phyloP scores from a whole-genome alignment of 169 alveolate genomes.

The Eimeria praecox region DNA sequence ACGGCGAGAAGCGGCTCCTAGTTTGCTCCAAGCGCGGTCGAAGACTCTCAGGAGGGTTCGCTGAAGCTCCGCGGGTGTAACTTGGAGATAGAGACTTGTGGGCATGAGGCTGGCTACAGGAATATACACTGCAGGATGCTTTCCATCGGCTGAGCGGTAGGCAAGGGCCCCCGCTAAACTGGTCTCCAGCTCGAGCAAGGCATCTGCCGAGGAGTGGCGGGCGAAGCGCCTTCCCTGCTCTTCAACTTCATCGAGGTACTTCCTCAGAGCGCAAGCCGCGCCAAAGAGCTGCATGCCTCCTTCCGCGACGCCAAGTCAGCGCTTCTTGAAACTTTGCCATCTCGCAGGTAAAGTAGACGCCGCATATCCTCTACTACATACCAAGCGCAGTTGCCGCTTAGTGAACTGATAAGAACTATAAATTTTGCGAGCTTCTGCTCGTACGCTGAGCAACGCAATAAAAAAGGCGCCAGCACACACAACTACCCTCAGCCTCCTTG shows the following conservation, averaged over 20 bases:
- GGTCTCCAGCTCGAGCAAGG: slow-evolving; percentile 43
- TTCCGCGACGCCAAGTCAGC: slow-evolving; percentile 25
- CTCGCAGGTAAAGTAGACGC: slow-evolving; percentile 48
- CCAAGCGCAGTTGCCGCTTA: slow-evolving; percentile 70
- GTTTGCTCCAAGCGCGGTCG: slow-evolving; percentile 28
- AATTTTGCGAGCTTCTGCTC: slow-evolving; percentile 42
- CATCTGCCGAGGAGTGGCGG: slow-evolving; percentile 13
- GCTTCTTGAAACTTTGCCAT: slow-evolving; percentile 51
- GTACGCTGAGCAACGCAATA: slow-evolving; percentile 60
- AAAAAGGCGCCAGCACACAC: not conserved
- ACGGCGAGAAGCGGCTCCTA: slow-evolving; percentile 31
- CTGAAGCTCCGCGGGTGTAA: slow-evolving; percentile 59
- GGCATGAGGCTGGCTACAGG: slow-evolving; percentile 59
- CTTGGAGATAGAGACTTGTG: slow-evolving; percentile 48
- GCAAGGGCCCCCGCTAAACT: slow-evolving; percentile 56
- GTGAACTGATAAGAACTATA: slow-evolving; percentile 20
- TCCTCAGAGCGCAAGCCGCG: slow-evolving; percentile 52
- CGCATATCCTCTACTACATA: slow-evolving; percentile 70
- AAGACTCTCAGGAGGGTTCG: slow-evolving; percentile 22
- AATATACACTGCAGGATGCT: slow-evolving; percentile 69
- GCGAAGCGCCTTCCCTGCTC: slow-evolving; percentile 46
- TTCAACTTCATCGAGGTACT: slow-evolving; percentile 32
- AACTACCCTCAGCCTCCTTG: not conserved
- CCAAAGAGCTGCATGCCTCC: slow-evolving; percentile 61
- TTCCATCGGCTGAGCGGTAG: slow-evolving; percentile 66